Conservation (phyloP, 2,329 filamentous ascomycete genomes). For the Cladosporium halotolerans region DNA sequence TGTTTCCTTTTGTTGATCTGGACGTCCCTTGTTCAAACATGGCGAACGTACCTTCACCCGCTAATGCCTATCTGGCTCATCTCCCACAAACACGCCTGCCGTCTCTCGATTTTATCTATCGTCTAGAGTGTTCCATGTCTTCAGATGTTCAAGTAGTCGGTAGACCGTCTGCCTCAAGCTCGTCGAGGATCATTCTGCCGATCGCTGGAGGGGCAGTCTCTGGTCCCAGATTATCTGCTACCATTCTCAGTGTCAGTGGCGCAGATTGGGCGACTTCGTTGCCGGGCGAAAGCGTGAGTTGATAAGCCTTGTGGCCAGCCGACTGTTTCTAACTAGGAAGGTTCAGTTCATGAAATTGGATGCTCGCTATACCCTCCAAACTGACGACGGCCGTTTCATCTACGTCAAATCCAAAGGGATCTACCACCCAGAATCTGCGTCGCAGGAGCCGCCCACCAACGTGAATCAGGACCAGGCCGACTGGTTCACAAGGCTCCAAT, state of each 20-base stretch:
- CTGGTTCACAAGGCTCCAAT: slow-evolving; percentile 22
- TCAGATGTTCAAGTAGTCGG: slow-evolving; percentile 17
- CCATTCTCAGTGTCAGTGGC: slow-evolving; percentile 18
- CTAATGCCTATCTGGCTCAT: background rate
- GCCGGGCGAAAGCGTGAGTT: slow-evolving; percentile 13
- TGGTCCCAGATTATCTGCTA: slow-evolving; percentile 18
- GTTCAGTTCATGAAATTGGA: slow-evolving; percentile 19
- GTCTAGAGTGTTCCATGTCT: slow-evolving; percentile 19
- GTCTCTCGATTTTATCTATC: slow-evolving; percentile 20
- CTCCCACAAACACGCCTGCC: slow-evolving; percentile 15
- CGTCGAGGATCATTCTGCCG: slow-evolving; percentile 17
- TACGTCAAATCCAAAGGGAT: slow-evolving; percentile 20
- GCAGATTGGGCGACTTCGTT: slow-evolving; percentile 19
- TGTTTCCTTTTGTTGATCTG: no score
- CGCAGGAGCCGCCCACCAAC: background rate
- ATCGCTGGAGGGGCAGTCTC: slow-evolving; percentile 18
- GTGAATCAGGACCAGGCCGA: slow-evolving; percentile 19
- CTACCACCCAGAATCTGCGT: slow-evolving; percentile 7
- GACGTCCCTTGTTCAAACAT: background rate
- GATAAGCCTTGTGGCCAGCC: background rate
- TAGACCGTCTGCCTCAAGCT: slow-evolving; percentile 13
- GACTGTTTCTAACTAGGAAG: background rate
- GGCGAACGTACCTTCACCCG: background rate
- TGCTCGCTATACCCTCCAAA: slow-evolving; percentile 20
- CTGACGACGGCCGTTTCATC: slow-evolving; percentile 19